Percentiles rank a stretch among this genome's conserved stretches.
Conservation (phyloP, 1,284 basidiomycete genomes). For the Anthracocystis panici-leucophaei region DNA sequence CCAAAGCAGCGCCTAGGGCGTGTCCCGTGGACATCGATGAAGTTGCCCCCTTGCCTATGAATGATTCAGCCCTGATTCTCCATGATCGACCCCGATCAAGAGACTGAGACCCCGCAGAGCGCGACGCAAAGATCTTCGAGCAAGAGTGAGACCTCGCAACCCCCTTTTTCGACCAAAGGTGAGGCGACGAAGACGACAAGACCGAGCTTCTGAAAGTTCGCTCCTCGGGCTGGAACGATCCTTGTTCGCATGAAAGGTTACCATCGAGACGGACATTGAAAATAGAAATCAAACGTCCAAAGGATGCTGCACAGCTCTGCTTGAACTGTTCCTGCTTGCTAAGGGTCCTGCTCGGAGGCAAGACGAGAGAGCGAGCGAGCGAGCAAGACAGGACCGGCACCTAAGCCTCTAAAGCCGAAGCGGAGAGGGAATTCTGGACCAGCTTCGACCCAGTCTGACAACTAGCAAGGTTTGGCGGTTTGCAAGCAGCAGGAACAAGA, state of each 20-base stretch:
- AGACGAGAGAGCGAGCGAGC: not conserved
- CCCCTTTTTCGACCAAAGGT: not conserved
- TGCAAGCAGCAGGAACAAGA: not conserved
- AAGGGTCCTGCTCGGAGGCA: slow-evolving; percentile 6
- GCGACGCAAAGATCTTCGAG: not conserved
- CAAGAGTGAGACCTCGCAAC: too few relatives aligned
- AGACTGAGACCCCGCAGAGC: not conserved
- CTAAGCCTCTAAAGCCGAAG: slow-evolving; percentile 24
- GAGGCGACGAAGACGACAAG: slow-evolving; percentile 1
- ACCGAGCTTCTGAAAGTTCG: slow-evolving; percentile 18
- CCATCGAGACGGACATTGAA: slow-evolving; percentile 41
- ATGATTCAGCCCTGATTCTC: slow-evolving; percentile 15
- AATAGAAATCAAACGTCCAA: not conserved
- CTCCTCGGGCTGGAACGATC: slow-evolving; percentile 13
- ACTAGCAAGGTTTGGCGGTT: slow-evolving; percentile 1
- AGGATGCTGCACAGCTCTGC: not conserved
- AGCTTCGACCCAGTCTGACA: slow-evolving; percentile 29
- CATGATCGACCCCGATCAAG: not conserved
- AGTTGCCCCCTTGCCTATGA: slow-evolving; percentile 25
- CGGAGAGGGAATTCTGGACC: slow-evolving; percentile 17
- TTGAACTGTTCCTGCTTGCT: not conserved
- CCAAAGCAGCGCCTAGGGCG: not conserved
- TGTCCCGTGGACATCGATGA: slow-evolving; percentile 10
- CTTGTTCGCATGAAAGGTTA: slow-evolving; percentile 8
- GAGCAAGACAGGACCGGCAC: not conserved